Evolutionary conservation across 2,329 filamentous ascomycete species (phyloP), one percentile per base, ranked within the genome.

Genomic region (Ilyonectria sp.): DNA sequence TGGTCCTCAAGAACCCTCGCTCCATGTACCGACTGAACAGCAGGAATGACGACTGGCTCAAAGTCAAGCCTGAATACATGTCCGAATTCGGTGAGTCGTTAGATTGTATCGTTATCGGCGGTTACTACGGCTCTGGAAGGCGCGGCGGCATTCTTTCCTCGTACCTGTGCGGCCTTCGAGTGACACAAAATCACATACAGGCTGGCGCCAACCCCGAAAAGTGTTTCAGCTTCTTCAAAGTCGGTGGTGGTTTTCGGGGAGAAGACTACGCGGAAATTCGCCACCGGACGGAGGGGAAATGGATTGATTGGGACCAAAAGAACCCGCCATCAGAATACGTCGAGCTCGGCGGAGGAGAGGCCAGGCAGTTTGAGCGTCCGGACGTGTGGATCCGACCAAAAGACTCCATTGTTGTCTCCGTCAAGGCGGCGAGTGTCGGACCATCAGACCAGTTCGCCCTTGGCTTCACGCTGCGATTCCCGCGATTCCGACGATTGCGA

Each of bases 41-140:
- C 72, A 92, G 96, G 54, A 96, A 97, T 75, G 93, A 97, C 74
- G 94, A 97, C 80, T 99, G 96, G 96, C 92, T 98, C 82, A 99
- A 99, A 79, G 95, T 99, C 9, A 99, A 99, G 76, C 96, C 96
- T 1, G 96, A 99, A 71, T 99, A 99, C 80, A 98, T 98, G 95
- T 91, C 91, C 2, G 95, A 97, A 69, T 97, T 96, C 78, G 96
- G 96, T 68, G 95, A 98, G 81, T 94, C 92, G 0, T 89, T 99
- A 4, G 96, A 99, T 78, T 94, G 94, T 71, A 84, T 98, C 15
- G 86, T 99, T 17, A 90, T 99, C 60, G 96, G 95, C 61, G 96
- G 94, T 9, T 98, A 97, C 81, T 99, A 93, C 78, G 96, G 96
- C 15, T 93, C 93, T 33, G 96, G 96, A 0, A 90, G 89, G 63